Conservation (phyloP, 2,329 filamentous ascomycete genomes). For the Aureobasidium sp. region DNA sequence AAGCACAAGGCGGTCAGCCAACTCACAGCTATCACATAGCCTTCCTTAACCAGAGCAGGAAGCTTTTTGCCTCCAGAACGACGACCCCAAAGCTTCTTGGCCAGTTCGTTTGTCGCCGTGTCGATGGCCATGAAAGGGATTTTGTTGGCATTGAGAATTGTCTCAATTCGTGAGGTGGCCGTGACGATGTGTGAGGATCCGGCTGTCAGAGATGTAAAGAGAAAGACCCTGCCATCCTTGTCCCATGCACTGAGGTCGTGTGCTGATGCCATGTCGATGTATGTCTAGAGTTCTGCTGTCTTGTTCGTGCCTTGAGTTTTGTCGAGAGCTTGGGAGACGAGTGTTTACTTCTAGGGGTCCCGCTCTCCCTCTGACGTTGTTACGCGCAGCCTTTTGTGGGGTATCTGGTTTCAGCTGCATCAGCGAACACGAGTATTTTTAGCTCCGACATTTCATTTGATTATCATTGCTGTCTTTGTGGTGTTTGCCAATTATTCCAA, state of each 20-base stretch:
- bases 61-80: slow-evolving; percentile 81
- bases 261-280: neutral
- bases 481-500: neutral
- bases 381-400: slow-evolving; percentile 11
- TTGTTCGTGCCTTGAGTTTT: neutral
- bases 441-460: neutral
- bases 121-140: slow-evolving; percentile 92
- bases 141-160: slow-evolving; percentile 89
- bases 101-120: slow-evolving; percentile 81
- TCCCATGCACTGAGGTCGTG: slow-evolving; percentile 38
- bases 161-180: slow-evolving; percentile 89
- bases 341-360: neutral
- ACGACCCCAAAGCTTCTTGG: slow-evolving; percentile 80
- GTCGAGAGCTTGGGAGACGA: neutral
- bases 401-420: slow-evolving; percentile 3
- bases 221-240: slow-evolving; percentile 59
- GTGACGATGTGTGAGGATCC: slow-evolving; percentile 95
- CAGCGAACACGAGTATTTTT: neutral
- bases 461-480: neutral
- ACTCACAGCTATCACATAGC: slow-evolving; percentile 76
- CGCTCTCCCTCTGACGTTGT: neutral
- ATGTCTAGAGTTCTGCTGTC: neutral
- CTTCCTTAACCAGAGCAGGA: slow-evolving; percentile 81
- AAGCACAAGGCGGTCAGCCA: slow-evolving; percentile 4
- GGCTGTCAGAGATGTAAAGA: slow-evolving; percentile 92